Base-by-base conservation (phyloP, 768 basidiomycete genomes). In the Lentinus brumalis region DNA sequence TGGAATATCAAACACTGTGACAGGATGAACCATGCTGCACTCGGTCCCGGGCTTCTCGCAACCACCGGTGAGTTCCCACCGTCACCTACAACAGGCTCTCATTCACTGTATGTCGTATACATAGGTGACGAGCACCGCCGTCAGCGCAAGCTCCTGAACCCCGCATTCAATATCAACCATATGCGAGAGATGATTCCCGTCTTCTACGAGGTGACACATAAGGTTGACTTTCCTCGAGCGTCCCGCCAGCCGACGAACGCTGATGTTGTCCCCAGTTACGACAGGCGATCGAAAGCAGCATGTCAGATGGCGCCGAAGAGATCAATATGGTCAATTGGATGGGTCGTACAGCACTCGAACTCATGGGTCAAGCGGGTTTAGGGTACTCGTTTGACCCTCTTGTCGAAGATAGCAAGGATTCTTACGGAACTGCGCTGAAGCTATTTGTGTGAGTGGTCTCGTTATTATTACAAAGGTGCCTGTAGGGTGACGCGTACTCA, bases 281-380 rank as follows among this genome's bases (percentile, higher is more conserved):
- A n/a, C 47, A 41, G 7, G 66, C 66, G 4, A 56, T 67, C 29
- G 35, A 49, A 10, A 35, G 8, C 9, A 42, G 47, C n/a, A 39
- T 62, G 21, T 29, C 57, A 15, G 21, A 26, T 38, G 60, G 56
- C 30, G n/a, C 53, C 3, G 11, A 18, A 3, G 65, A 71, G 30
- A 56, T 71, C 18, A 63, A 71, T 54, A 60, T 71, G 35, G 59
- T 68, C 38, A 53, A 64, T 47, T 70, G 67, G 67, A 64, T 70
- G 66, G 57, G 53, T 7, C 69, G 69, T 26, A 65, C 63, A 3
- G 68, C 70, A 18, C 67, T 71, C 15, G 70, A 71, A 52, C 56
- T 82, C 32, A 76, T 83, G 42, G 81, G 79, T 4, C 80, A 78
- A 69, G 76, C 76, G 21, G 80, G 82, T 4, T 72, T 83, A 15